A percentile compares a stretch with the other conserved stretches of the same genome.
phyloP scores from a whole-genome alignment of 768 basidiomycete genomes.

The Tricholoma terreum region DNA sequence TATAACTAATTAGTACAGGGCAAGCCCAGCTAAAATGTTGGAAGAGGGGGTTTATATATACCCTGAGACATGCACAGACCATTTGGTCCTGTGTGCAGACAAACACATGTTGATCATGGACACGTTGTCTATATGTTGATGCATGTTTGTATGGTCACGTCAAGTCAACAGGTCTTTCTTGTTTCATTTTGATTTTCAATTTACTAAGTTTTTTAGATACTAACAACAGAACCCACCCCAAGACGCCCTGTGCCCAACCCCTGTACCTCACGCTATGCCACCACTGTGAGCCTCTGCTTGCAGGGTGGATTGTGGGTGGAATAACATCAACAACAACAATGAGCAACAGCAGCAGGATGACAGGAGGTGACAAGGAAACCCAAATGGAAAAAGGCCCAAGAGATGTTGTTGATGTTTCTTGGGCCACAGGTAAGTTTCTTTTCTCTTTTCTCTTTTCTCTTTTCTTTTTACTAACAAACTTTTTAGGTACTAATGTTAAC shows the following conservation, averaged over 20 bases:
- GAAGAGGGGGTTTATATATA: background rate
- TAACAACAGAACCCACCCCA: background rate
- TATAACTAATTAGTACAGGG: background rate
- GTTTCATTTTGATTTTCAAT: background rate
- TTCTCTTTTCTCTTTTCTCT: no score
- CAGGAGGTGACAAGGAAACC: background rate
- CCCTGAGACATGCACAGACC: background rate
- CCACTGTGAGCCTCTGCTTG: no score
- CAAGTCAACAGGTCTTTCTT: background rate
- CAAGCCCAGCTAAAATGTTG: background rate
- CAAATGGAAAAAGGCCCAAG: background rate
- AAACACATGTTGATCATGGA: background rate
- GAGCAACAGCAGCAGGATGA: background rate
- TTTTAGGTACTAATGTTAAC: no score
- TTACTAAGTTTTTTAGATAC: background rate
- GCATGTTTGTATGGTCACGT: no score
- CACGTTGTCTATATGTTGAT: no score
- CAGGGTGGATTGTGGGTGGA: background rate
- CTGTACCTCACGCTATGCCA: no score
- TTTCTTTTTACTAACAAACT: no score
- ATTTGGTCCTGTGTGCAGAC: background rate
- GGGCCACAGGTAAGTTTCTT: no score
- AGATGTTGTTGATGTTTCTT: no score
- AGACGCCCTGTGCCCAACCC: no score
- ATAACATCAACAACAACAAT: background rate